Base-by-base conservation (phyloP, 2,329 filamentous ascomycete species). In the Clonostachys sp. region DNA sequence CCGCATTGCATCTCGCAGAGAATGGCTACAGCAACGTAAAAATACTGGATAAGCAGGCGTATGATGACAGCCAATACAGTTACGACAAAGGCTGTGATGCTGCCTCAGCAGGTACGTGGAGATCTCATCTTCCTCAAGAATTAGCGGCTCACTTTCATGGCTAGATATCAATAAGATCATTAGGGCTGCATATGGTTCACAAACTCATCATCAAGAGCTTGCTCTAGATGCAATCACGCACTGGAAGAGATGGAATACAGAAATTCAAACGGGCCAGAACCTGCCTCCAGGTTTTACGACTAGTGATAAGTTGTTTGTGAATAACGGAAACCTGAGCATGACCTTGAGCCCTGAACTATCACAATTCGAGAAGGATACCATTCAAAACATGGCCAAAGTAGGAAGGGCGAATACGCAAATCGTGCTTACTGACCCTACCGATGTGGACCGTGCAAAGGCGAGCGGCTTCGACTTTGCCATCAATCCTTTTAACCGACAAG, bases 31-130 rank as follows among this genome's bases (percentile, higher is more conserved):
- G 17, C 6, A 63, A 72, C 50, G 62, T 78, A 24, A 76, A 66
- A 10, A 65, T 79, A 9, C 63, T 79, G 33, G 75, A 80, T 54
- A 66, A 65, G 51, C 71, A 77, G 52, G 67, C 17, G 63, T 55
- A 74, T 34, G 61, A 70, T 13, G 47, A 66, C 35, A 60, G 61
- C 1, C 55, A 55, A 0, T 77, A 77, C 45, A 65, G 67, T 6
- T 71, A 70, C 47, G 51, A 59, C 2, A 50, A 58, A 2, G 73
- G 73, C 20, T 65, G 66, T 44, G 71, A 74, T 53, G 65, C 63
- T 3, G 72, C 73, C 0, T 73, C 69, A 6, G 70, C 71, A 46
- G 67, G 64, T 67, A 45, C 48, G 47, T 24, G 20, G 20, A 24
- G 20, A 24, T 24, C 20, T 8, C 20, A 24, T 24, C 20, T 24